These are phyloP conservation scores for Cryptosporidium muris DNA, from an alignment of 169 alveolate species.

Conservation along the genomic window DNA sequence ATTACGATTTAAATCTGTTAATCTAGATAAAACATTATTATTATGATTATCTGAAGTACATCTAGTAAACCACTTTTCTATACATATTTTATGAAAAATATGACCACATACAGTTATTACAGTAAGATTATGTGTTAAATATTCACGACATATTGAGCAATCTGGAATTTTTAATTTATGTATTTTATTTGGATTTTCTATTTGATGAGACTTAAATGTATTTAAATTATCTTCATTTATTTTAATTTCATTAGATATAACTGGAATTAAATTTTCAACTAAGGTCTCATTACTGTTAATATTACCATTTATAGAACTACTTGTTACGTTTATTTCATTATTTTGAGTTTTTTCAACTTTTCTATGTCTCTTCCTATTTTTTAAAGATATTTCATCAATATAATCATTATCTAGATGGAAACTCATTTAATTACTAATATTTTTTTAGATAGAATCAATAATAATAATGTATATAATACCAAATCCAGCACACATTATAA, in stretches of 20 bases:
- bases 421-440: background rate
- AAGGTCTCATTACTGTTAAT: background rate
- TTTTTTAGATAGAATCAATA: background rate
- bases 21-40: slow-evolving; percentile 2
- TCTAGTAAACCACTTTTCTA: slow-evolving; percentile 45
- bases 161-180: slow-evolving; percentile 42
- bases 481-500: background rate
- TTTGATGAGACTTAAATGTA: background rate
- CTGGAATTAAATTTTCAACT: background rate
- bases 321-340: background rate
- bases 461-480: too few species aligned
- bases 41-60: slow-evolving; percentile 12
- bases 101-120: slow-evolving; percentile 66
- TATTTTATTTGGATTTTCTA: background rate
- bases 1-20: slow-evolving; percentile 1
- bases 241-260: background rate
- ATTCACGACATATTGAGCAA: slow-evolving; percentile 58
- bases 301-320: background rate
- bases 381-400: slow-evolving; percentile 12
- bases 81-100: slow-evolving; percentile 50
- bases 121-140: slow-evolving; percentile 22
- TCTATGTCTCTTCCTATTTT: background rate
- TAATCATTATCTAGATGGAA: slow-evolving; percentile 40
- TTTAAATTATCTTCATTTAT: background rate
- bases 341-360: background rate